These are phyloP conservation scores for Pseudogymnoascus sp. DNA, from an alignment of 2,329 filamentous ascomycete genomes.

Conservation along the genomic window DNA sequence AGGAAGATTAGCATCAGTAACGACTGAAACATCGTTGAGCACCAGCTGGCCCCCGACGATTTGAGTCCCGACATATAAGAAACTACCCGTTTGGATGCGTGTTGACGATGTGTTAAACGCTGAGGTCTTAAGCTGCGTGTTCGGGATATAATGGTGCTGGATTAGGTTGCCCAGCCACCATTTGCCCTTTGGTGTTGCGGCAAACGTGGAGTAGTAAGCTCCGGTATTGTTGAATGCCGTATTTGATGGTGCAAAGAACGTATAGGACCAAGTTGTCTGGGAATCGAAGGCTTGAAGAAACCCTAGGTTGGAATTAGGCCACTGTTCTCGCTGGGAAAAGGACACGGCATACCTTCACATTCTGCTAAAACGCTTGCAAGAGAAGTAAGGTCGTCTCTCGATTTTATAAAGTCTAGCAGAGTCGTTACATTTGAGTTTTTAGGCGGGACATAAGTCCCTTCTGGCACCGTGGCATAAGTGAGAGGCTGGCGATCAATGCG, in stretches of 20 bases:
- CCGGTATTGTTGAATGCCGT: conserved; percentile 27
- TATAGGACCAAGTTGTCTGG: conserved; percentile 24
- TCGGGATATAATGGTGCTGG: conserved; percentile 22
- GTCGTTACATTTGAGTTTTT: conserved; percentile 11
- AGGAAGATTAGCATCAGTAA: conserved; percentile 13
- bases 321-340: not conserved
- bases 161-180: conserved; percentile 26
- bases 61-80: conserved; percentile 23
- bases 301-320: conserved; percentile 15
- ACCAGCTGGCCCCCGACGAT: conserved; percentile 17
- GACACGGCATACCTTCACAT: conserved; percentile 12
- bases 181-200: conserved; percentile 24
- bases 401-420: conserved; percentile 16
- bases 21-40: conserved; percentile 22
- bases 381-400: conserved; percentile 14
- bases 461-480: conserved; percentile 10
- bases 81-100: conserved; percentile 23
- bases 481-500: conserved; percentile 10
- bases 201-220: conserved; percentile 24
- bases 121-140: conserved; percentile 18
- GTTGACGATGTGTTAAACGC: conserved; percentile 21
- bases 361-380: conserved; percentile 15
- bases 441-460: conserved; percentile 6
- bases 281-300: conserved; percentile 28
- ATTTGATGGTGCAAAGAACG: conserved; percentile 29